Conservation (phyloP, 495 filamentous ascomycete genomes). For the Apodospora peruviana region DNA sequence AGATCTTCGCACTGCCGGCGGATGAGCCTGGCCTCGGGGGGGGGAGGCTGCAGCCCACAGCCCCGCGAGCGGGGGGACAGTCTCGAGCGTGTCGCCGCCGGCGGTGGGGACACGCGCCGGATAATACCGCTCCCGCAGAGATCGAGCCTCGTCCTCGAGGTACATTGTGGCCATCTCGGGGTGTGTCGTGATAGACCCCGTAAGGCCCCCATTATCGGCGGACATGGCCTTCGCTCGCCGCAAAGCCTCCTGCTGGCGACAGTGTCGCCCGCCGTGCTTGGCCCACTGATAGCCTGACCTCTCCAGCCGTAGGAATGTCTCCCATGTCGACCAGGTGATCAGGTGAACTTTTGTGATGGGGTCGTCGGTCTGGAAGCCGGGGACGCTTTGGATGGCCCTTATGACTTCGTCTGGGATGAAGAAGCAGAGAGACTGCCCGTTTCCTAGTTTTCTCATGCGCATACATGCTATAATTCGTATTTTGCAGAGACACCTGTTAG, state of each 20-base stretch:
- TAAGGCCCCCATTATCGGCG: constrained; percentile 11
- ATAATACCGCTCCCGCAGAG: constrained; percentile 18
- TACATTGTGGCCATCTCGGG: too few species aligned
- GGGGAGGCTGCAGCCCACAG: too few species aligned
- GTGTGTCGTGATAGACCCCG: constrained; percentile 25
- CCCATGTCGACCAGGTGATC: constrained; percentile 52
- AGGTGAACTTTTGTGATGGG: constrained; percentile 43
- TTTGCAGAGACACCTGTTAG: too few species aligned
- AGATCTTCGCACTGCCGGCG: too few species aligned
- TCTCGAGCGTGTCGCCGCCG: too few species aligned
- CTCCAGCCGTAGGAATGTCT: constrained; percentile 46
- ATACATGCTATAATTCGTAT: too few species aligned
- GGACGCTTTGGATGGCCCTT: constrained; percentile 26
- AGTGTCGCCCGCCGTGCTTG: constrained; percentile 47
- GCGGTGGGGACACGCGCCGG: too few species aligned
- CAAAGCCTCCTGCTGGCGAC: constrained; percentile 29
- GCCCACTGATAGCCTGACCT: constrained; percentile 55
- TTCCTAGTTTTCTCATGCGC: constrained; percentile 57
- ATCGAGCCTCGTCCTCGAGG: constrained; percentile 32
- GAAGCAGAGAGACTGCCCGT: constrained; percentile 58
- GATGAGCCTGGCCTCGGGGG: too few species aligned
- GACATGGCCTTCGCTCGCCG: background rate
- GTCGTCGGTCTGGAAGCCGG: background rate
- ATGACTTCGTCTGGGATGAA: constrained; percentile 50
- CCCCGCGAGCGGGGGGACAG: too few species aligned